phyloP scores from a whole-genome alignment of 768 basidiomycete species.

The Lyophyllum atratum region DNA sequence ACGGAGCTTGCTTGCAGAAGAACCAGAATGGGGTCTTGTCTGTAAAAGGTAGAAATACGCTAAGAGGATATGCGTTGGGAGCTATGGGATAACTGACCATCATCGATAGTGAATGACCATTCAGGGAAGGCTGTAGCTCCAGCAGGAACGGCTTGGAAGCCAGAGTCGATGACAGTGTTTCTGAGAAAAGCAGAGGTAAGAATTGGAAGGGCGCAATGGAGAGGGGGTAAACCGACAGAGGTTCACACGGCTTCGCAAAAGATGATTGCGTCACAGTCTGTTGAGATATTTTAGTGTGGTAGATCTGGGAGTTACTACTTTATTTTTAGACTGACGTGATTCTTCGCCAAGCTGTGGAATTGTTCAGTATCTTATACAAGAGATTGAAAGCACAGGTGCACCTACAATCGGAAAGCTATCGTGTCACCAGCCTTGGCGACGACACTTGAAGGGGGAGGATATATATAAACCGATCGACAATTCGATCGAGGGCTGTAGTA shows the following conservation, averaged over 20 bases:
- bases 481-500: background rate
- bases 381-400: background rate
- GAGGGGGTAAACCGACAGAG: constrained; percentile 21
- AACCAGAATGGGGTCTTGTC: constrained; percentile 53
- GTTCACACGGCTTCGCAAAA: constrained; percentile 37
- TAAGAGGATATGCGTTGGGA: too few relatives aligned
- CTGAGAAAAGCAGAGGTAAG: constrained; percentile 11
- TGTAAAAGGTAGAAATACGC: constrained; percentile 2
- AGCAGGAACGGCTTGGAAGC: constrained; percentile 40
- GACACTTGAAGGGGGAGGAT: constrained; percentile 24
- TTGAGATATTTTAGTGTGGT: background rate
- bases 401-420: constrained; percentile 49
- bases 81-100: constrained; percentile 19
- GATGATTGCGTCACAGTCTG: constrained; percentile 43
- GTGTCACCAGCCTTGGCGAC: constrained; percentile 36
- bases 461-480: background rate
- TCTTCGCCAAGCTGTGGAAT: constrained; percentile 33
- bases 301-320: background rate
- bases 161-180: constrained; percentile 43
- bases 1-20: constrained; percentile 46
- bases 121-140: constrained; percentile 35
- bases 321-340: constrained; percentile 31
- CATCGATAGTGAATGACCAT: constrained; percentile 36
- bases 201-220: background rate
- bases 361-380: background rate